These are phyloP conservation scores for Theileria orientalis DNA, from an alignment of 169 alveolate species.

Conservation along the genomic window DNA sequence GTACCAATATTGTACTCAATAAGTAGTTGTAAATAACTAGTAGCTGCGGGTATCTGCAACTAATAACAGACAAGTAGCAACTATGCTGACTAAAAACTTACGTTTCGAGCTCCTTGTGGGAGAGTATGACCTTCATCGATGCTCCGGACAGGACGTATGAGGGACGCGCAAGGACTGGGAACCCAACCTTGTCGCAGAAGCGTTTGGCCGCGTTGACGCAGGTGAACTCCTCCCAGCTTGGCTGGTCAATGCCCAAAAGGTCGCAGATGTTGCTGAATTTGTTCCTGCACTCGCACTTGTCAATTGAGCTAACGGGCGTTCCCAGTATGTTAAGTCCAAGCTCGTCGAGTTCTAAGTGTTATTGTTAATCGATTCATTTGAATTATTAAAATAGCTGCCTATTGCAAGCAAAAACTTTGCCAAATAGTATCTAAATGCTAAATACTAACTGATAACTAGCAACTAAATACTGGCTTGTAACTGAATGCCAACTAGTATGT, in stretches of 20 bases:
- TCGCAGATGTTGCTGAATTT: conserved; percentile 83
- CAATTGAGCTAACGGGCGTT: conserved; percentile 86
- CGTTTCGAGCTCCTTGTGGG: conserved; percentile 73
- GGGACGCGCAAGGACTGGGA: conserved; percentile 88
- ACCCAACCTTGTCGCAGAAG: conserved; percentile 74
- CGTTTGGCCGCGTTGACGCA: conserved; percentile 68
- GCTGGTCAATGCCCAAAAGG: conserved; percentile 84
- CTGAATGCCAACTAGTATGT: no score
- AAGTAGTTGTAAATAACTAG: not conserved
- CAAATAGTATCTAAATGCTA: no score
- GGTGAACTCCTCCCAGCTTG: conserved; percentile 84
- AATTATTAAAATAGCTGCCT: no score
- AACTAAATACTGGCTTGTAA: no score
- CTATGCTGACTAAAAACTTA: not conserved
- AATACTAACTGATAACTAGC: no score
- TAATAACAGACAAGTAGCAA: not conserved
- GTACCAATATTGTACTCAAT: not conserved
- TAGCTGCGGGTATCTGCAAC: not conserved
- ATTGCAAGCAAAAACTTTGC: no score
- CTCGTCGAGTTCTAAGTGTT: conserved; percentile 47
- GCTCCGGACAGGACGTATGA: conserved; percentile 89
- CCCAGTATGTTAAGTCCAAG: conserved; percentile 77
- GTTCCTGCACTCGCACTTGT: conserved; percentile 83
- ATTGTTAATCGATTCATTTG: no score
- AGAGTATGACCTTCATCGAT: conserved; percentile 84